Conservation (phyloP, 129 eudicot species). For the Sambucus nigra region DNA sequence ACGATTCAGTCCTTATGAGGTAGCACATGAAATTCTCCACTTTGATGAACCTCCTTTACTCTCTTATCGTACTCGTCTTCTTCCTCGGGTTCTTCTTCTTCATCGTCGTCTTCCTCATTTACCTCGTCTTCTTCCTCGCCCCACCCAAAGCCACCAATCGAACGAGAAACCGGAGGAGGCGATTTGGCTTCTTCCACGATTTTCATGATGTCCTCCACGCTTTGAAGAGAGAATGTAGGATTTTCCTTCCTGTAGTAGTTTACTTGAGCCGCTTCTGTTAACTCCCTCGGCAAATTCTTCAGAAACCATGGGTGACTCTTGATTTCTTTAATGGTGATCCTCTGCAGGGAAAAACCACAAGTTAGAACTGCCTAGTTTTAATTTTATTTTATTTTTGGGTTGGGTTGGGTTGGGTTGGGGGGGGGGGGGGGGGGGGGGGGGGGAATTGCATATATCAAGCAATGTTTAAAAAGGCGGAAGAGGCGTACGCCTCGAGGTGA, state of each 20-base stretch:
- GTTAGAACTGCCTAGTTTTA: background rate
- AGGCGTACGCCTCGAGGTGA: no score
- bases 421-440: no score
- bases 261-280: slow-evolving; percentile 72
- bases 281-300: slow-evolving; percentile 85
- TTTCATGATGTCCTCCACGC: slow-evolving; percentile 76
- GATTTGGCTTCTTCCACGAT: slow-evolving; percentile 73
- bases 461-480: no score
- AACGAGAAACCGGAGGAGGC: slow-evolving; percentile 68
- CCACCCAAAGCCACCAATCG: slow-evolving; percentile 76
- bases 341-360: slow-evolving; percentile 30
- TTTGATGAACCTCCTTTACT: slow-evolving; percentile 72
- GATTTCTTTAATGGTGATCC: slow-evolving; percentile 71
- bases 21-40: slow-evolving; percentile 69
- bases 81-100: slow-evolving; percentile 53
- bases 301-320: slow-evolving; percentile 91
- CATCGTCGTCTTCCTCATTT: slow-evolving; percentile 30
- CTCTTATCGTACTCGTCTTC: slow-evolving; percentile 79
- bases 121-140: slow-evolving; percentile 56
- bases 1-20: slow-evolving; percentile 2
- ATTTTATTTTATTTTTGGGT: no score
- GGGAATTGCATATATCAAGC: no score
- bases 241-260: slow-evolving; percentile 70
- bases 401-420: no score
- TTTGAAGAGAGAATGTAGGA: slow-evolving; percentile 80